Percentiles rank a stretch among this genome's conserved stretches.
phyloP scores from a whole-genome alignment of 225 moss, liverwort and hornwort species.

The Marchantia paleacea region DNA sequence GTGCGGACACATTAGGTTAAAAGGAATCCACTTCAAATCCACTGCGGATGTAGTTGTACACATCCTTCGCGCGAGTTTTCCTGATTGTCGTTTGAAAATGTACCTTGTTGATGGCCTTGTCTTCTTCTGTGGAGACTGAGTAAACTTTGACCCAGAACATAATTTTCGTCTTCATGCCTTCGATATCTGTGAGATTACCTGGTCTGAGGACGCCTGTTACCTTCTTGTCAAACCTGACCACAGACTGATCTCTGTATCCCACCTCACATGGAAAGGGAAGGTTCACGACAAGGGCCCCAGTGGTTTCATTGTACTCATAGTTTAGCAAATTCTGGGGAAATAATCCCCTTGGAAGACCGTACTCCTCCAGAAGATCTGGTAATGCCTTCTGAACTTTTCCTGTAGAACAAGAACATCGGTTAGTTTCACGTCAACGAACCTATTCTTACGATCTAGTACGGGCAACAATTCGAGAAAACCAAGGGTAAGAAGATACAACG shows the following conservation, averaged over 20 bases:
- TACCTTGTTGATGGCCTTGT: constrained; percentile 64
- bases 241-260: constrained; percentile 72
- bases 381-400: constrained; percentile 80
- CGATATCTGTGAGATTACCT: constrained; percentile 69
- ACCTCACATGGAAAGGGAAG: constrained; percentile 83
- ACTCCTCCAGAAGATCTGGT: constrained; percentile 76
- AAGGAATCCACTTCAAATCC: constrained; percentile 81
- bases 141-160: constrained; percentile 96
- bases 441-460: no score
- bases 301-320: constrained; percentile 77
- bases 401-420: constrained; percentile 11
- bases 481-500: no score
- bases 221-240: constrained; percentile 66
- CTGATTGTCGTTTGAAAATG: constrained; percentile 81
- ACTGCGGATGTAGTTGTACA: constrained; percentile 64
- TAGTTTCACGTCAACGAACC: not conserved
- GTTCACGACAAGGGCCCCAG: constrained; percentile 58
- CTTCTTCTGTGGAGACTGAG: constrained; percentile 63
- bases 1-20: constrained; percentile 22
- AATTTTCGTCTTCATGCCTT: constrained; percentile 92
- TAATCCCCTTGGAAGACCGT: constrained; percentile 72
- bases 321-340: constrained; percentile 78
- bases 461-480: no score
- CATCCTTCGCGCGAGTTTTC: constrained; percentile 73
- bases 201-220: constrained; percentile 62